A percentile compares a stretch with the other conserved stretches of the same genome.
Evolutionary conservation across 768 basidiomycete species (phyloP).

Genomic region (Boletus coccyginus): DNA sequence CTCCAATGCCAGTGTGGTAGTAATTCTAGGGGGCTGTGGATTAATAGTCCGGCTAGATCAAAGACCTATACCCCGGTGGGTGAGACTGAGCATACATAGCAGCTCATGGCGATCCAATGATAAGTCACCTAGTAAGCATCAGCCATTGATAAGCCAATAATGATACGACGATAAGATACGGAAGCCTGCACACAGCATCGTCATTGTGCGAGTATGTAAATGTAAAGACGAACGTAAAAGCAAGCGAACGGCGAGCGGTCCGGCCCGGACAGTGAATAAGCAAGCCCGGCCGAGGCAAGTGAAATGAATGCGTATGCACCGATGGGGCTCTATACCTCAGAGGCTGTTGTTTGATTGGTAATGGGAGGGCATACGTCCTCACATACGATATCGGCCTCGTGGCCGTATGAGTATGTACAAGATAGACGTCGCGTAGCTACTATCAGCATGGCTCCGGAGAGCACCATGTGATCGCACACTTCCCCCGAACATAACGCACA

Average conservation of each 20-base stretch:
- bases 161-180: background rate
- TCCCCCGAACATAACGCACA: background rate
- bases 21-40: conserved; percentile 41
- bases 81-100: background rate
- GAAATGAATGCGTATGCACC: no score
- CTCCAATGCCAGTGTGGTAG: conserved; percentile 41
- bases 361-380: background rate
- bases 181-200: background rate
- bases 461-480: no score
- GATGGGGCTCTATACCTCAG: background rate
- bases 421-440: no score
- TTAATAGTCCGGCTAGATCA: conserved; percentile 46
- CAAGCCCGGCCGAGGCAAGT: no score
- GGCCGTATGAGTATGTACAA: background rate
- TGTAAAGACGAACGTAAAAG: background rate
- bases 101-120: background rate
- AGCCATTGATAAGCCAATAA: conserved; percentile 1
- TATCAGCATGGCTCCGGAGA: no score
- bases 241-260: background rate
- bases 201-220: background rate
- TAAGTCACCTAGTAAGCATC: background rate
- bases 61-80: conserved; percentile 21
- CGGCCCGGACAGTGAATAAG: no score
- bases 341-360: background rate
- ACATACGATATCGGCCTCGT: background rate